phyloP scores from a whole-genome alignment of 768 basidiomycete species.

The Calvatia gigantea region DNA sequence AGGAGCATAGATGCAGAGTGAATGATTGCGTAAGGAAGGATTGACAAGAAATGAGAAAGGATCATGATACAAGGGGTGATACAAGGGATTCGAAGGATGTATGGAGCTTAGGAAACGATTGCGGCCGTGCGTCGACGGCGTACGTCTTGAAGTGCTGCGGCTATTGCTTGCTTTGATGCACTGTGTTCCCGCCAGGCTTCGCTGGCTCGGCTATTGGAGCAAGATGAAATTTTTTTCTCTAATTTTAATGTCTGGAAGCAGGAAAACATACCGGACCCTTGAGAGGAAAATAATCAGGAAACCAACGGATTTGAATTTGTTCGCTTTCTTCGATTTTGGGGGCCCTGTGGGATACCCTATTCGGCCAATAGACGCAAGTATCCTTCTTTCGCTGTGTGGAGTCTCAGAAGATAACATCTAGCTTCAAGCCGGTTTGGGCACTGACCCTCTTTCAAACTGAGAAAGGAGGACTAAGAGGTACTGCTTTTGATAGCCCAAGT shows the following conservation, averaged over 20 bases:
- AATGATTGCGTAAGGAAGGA: constrained; percentile 5
- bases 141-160: constrained; percentile 69
- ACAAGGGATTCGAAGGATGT: not conserved
- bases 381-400: constrained; percentile 72
- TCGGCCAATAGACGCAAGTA: constrained; percentile 70
- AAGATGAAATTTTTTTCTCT: not conserved
- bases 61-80: not conserved
- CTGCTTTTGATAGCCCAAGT: constrained; percentile 81
- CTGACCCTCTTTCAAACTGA: constrained; percentile 69
- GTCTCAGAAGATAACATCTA: constrained; percentile 11
- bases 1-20: constrained; percentile 11
- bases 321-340: constrained; percentile 33
- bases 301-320: constrained; percentile 54
- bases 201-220: constrained; percentile 63
- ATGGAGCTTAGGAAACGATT: constrained; percentile 12
- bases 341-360: constrained; percentile 63
- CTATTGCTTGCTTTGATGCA: constrained; percentile 56
- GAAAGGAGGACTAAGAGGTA: constrained; percentile 78
- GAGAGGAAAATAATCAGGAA: constrained; percentile 61
- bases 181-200: constrained; percentile 62
- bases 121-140: constrained; percentile 43
- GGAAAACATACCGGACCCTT: constrained; percentile 53
- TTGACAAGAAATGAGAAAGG: not conserved
- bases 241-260: not conserved
- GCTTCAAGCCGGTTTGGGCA: not conserved